Base-by-base conservation (phyloP, 495 filamentous ascomycete species). In the Podospora tetraspora region DNA sequence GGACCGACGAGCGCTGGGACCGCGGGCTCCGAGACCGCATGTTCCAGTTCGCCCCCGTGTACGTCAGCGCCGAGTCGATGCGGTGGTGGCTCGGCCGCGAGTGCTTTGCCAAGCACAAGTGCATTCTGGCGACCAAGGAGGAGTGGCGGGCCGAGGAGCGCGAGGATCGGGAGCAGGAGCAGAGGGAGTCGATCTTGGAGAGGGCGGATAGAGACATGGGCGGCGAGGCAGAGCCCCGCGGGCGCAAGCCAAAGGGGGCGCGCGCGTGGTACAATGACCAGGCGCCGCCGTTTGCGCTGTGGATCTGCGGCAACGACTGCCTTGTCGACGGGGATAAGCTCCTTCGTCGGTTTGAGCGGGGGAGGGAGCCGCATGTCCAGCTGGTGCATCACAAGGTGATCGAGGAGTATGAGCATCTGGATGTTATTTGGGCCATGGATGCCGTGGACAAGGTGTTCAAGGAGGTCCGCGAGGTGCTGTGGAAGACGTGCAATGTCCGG, bases 351-450 rank as follows among this genome's bases (percentile, higher is more conserved):
- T 92, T 97, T 68, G 85, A 91, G 70, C 84, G 86, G 25, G 92
- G 92, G 0, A 80, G 90, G 23, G 94, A 99, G 75, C 94, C 95
- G 32, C 81, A 93, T 76, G 93, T 96, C 2, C 78, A 81, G 43
- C 78, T 99, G 7, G 91, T 97, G 52, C 91, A 97, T 77, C 82
- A 83, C 23, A 94, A 92, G 76, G 79, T 96, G 24, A 91, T 99
- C 29, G 87, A 93, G 2, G 94, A 91, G 63, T 97, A 97, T 77
- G 94, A 97, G 79, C 94, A 99, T 76, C 83, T 99, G 27, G 94
- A 99, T 80, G 93, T 97, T 5, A 85, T 99, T 27, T 99, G 94
- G 94, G 94, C 94, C 0, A 92, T 99, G 81, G 93, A 97, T 76
- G 85, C 87, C 0, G 86, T 92, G 23, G 91, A 96, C 62, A 85